Evolutionary conservation across 2,329 filamentous ascomycete species (phyloP).

Genomic region (Chaetomiaceae sp.): DNA sequence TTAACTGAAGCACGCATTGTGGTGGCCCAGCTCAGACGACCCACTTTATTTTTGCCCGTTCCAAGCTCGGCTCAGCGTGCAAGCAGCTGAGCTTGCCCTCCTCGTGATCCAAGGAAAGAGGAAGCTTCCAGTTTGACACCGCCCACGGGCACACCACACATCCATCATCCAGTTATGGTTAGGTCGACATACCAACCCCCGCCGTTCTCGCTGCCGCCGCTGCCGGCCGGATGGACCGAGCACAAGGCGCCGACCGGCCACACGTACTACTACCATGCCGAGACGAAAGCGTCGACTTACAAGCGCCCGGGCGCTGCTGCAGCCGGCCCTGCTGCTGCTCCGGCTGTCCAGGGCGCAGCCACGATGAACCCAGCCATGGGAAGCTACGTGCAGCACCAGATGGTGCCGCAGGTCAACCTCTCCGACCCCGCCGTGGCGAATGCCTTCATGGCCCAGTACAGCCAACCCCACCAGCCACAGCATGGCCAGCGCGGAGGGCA

Average conservation of each 20-base stretch:
- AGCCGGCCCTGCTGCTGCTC: neutral
- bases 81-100: too few species aligned
- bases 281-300: constrained; percentile 83
- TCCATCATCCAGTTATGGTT: constrained; percentile 46
- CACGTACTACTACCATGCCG: constrained; percentile 78
- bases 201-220: constrained; percentile 43
- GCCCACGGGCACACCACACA: too few species aligned
- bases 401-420: constrained; percentile 35
- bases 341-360: neutral
- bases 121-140: too few species aligned
- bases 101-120: too few species aligned
- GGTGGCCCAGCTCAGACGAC: too few species aligned
- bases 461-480: constrained; percentile 23
- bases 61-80: too few species aligned
- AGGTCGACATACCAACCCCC: constrained; percentile 69
- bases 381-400: constrained; percentile 39
- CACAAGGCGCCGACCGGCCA: constrained; percentile 86
- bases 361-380: constrained; percentile 13
- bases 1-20: too few species aligned
- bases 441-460: constrained; percentile 52
- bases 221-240: constrained; percentile 84
- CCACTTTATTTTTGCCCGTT: too few species aligned
- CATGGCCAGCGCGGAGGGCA: constrained; percentile 35
- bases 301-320: constrained; percentile 54
- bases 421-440: constrained; percentile 53